Conservation (phyloP, 768 basidiomycete genomes). For the Phaeotremella fagi region DNA sequence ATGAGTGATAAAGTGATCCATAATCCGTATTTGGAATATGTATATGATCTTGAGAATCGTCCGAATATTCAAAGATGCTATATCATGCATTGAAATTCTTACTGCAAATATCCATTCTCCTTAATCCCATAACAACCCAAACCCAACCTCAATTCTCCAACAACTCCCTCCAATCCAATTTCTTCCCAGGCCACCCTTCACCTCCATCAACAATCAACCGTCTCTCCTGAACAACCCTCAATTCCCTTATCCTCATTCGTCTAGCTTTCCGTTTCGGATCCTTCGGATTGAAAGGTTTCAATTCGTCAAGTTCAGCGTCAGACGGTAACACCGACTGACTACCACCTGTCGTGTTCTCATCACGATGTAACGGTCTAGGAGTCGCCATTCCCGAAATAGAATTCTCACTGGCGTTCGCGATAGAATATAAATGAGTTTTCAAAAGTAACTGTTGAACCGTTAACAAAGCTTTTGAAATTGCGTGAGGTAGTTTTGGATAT, state of each 20-base stretch:
- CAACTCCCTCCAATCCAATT: conserved; percentile 27
- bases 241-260: conserved; percentile 78
- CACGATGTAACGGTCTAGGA: conserved; percentile 13
- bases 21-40: too few relatives aligned
- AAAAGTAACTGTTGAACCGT: conserved; percentile 45
- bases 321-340: conserved; percentile 57
- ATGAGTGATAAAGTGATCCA: too few relatives aligned
- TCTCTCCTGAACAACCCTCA: conserved; percentile 75
- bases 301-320: conserved; percentile 70
- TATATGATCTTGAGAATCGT: too few relatives aligned
- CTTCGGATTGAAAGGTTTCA: conserved; percentile 18
- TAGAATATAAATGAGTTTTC: conserved; percentile 31
- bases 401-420: conserved; percentile 3
- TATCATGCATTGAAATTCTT: too few relatives aligned
- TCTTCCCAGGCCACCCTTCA: conserved; percentile 35
- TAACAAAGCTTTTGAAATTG: conserved; percentile 38
- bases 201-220: conserved; percentile 50
- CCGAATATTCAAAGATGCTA: too few relatives aligned
- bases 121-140: too few relatives aligned
- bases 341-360: conserved; percentile 56
- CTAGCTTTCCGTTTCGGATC: conserved; percentile 63
- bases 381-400: conserved; percentile 16
- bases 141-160: neutral
- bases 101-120: too few relatives aligned
- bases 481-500: conserved; percentile 29